phyloP scores from a whole-genome alignment of 2,329 filamentous ascomycete genomes.

The Claviceps fusiformis region DNA sequence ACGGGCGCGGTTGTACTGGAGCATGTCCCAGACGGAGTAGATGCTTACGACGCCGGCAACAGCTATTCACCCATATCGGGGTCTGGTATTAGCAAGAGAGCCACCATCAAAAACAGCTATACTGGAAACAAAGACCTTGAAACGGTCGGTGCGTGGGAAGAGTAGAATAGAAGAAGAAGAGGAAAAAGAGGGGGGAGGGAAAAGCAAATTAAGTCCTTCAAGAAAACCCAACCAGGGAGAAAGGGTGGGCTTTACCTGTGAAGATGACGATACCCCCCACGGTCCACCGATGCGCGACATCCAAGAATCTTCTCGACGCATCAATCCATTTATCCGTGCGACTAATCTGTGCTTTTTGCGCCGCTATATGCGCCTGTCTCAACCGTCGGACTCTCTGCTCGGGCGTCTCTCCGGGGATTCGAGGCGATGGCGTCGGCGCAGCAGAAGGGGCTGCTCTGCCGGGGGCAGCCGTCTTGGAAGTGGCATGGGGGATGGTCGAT shows the following conservation, averaged over 20 bases:
- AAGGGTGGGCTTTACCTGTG: conserved; percentile 30
- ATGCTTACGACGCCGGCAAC: conserved; percentile 41
- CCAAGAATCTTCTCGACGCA: conserved; percentile 34
- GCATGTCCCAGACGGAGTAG: conserved; percentile 49
- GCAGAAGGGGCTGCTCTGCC: conserved; percentile 13
- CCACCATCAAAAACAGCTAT: too few species aligned
- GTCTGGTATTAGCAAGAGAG: not conserved
- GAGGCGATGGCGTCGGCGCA: conserved; percentile 15
- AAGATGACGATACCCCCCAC: conserved; percentile 41
- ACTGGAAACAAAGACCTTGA: not conserved
- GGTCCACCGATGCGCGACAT: conserved; percentile 42
- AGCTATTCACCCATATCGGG: conserved; percentile 18
- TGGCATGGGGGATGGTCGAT: conserved; percentile 45
- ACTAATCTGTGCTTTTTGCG: conserved; percentile 44
- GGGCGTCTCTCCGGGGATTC: conserved; percentile 42
- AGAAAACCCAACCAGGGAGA: not conserved
- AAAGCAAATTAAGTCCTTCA: not conserved
- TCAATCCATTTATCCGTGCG: conserved; percentile 36
- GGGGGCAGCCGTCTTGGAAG: conserved; percentile 39
- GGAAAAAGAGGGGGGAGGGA: not conserved
- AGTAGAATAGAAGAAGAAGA: not conserved
- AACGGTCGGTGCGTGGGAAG: too few species aligned
- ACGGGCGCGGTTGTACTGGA: conserved; percentile 45
- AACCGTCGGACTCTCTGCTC: conserved; percentile 57
- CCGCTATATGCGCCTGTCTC: conserved; percentile 53